Conservation (phyloP, 2,329 filamentous ascomycete genomes). For the Boeremia lycopersici region DNA sequence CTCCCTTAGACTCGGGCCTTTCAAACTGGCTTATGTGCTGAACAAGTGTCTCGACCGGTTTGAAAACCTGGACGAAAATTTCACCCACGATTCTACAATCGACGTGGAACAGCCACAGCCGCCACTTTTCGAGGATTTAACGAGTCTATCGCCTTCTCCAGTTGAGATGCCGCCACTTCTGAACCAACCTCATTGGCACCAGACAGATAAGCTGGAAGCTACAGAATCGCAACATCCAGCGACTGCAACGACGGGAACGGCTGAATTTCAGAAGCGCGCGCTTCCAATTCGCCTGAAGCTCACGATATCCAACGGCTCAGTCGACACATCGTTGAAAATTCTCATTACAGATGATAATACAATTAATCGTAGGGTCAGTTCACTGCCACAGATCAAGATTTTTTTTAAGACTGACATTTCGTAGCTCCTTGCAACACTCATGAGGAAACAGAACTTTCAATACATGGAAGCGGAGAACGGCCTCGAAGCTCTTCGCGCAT, state of each 20-base stretch:
- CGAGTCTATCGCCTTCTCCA: neutral
- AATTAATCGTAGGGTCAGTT: constrained; percentile 45
- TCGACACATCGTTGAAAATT: constrained; percentile 16
- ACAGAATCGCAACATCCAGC: neutral
- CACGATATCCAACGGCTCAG: neutral
- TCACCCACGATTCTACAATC: neutral
- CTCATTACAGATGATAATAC: constrained; percentile 50
- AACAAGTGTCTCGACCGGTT: constrained; percentile 39
- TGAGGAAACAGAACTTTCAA: constrained; percentile 31
- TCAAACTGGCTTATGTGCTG: constrained; percentile 40
- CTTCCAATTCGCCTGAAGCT: neutral
- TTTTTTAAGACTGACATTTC: constrained; percentile 7
- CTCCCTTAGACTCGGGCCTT: constrained; percentile 36
- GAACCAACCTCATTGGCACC: constrained; percentile 1
- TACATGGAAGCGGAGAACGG: constrained; percentile 43
- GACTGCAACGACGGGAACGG: neutral
- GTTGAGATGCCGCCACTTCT: constrained; percentile 1
- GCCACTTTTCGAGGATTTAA: neutral
- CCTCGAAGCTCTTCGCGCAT: constrained; percentile 36
- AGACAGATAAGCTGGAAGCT: neutral
- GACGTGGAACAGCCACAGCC: neutral
- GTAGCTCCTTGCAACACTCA: constrained; percentile 41
- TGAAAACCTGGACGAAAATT: constrained; percentile 29
- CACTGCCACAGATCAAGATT: neutral
- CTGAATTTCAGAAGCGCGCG: neutral